phyloP scores from a whole-genome alignment of 352 stramenopile species.

The Phytophthora fragariaefolia region DNA sequence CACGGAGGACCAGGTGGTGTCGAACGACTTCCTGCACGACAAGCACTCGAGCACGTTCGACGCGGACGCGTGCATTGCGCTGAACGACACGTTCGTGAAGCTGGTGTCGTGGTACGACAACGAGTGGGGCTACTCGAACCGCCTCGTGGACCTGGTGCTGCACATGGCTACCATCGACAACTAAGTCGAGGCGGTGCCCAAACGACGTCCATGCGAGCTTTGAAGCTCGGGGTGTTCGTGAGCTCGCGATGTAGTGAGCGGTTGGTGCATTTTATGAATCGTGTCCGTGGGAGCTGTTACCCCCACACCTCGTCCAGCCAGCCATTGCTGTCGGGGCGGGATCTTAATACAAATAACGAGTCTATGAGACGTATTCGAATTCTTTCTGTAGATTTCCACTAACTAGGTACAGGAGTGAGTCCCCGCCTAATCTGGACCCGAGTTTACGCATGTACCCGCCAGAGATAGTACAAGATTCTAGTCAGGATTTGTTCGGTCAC shows the following conservation, averaged over 20 bases:
- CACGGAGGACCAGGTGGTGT: conserved; percentile 96
- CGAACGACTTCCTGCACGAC: conserved; percentile 97
- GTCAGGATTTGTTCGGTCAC: too few species aligned
- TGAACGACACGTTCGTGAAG: conserved; percentile 99
- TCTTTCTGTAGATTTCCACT: conserved; percentile 29
- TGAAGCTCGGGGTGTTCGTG: conserved; percentile 6
- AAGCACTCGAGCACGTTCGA: conserved; percentile 56
- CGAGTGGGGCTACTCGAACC: conserved; percentile 98
- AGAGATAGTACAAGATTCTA: too few species aligned
- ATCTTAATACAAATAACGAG: conserved; percentile 24
- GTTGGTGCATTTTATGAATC: conserved; percentile 24
- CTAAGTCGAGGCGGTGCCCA: conserved; percentile 22
- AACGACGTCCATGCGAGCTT: background rate
- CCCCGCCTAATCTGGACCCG: too few species aligned
- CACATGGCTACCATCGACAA: conserved; percentile 61
- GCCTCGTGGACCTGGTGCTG: conserved; percentile 97
- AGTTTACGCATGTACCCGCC: background rate
- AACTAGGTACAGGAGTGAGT: too few species aligned
- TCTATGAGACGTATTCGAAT: conserved; percentile 1
- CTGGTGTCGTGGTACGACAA: conserved; percentile 99
- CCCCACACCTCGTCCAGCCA: background rate
- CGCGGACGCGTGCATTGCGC: conserved; percentile 44
- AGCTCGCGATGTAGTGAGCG: conserved; percentile 21
- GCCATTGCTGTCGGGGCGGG: background rate
- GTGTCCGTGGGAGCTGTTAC: conserved; percentile 1